Conservation (phyloP, 2,329 filamentous ascomycete genomes). For the Fusarium citri region DNA sequence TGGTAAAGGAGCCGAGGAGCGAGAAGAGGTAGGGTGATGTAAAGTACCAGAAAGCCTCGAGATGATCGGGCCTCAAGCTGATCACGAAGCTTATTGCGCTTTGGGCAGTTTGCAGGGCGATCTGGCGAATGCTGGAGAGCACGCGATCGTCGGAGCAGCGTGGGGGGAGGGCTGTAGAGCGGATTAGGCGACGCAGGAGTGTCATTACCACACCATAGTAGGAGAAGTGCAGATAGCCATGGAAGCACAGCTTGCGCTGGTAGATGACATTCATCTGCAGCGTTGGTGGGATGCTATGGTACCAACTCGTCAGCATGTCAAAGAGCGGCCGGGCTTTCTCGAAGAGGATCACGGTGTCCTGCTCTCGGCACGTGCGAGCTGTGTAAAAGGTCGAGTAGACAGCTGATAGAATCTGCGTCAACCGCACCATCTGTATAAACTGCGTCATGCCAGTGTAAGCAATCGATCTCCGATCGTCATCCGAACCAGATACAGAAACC, state of each 20-base stretch:
- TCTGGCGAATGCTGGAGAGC: conserved; percentile 48
- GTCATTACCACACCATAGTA: conserved; percentile 61
- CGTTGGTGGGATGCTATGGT: conserved; percentile 56
- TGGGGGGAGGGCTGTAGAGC: conserved; percentile 48
- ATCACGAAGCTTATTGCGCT: conserved; percentile 52
- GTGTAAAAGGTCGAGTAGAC: conserved; percentile 61
- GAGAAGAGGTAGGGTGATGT: conserved; percentile 55
- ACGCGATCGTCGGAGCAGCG: conserved; percentile 47
- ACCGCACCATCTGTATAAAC: conserved; percentile 60
- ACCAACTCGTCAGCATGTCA: conserved; percentile 61
- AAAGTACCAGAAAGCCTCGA: conserved; percentile 57
- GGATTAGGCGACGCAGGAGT: conserved; percentile 58
- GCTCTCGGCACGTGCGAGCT: conserved; percentile 44
- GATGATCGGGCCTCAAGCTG: conserved; percentile 51
- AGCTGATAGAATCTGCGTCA: conserved; percentile 60
- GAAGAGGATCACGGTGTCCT: conserved; percentile 52
- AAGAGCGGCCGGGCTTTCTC: conserved; percentile 62
- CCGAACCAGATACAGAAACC: conserved; percentile 31
- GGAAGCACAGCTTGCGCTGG: conserved; percentile 55
- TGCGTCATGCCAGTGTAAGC: conserved; percentile 54
- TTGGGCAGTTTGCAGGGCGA: conserved; percentile 48
- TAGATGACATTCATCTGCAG: conserved; percentile 58
- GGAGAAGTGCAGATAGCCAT: conserved; percentile 58
- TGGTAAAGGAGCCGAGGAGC: conserved; percentile 54
- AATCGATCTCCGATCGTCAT: conserved; percentile 49